Evolutionary conservation across 495 filamentous ascomycete species (phyloP), one percentile per base, ranked within the genome.

Genomic region (Tirmania nivea): DNA sequence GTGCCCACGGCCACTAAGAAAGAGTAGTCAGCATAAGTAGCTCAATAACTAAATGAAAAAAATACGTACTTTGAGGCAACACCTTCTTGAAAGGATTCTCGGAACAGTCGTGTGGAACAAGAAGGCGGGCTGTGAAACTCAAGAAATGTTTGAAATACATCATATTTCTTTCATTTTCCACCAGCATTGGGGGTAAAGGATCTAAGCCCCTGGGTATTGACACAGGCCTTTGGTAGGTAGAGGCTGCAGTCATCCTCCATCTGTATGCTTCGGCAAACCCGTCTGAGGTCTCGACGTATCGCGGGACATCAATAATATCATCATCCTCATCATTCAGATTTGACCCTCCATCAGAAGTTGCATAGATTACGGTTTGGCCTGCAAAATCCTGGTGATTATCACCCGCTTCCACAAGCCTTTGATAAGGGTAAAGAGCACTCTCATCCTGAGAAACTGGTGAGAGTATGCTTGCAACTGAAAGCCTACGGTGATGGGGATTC

Each of bases 101-200:
- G 21, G 71, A 73, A 59, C 80, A 84, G 55, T 84, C 79, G 62
- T 84, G 80, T 0, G 80, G 78, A 11, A 83, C 80, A 49, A 84
- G 65, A 60, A 82, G 75, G 21, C 75, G 68, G 8, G 80, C 80
- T 9, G 80, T 84, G 63, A 83, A 76, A 55, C 83, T 78, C 55
- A 84, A 66, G 62, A 83, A 84, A 65, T 84, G 81, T 65, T 84
- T 79, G 56, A 84, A 84, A 62, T 84, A 84, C 64, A 84, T 74
- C 55, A 83, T 65, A 59, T 84, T 83, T 71, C 87, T 85, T 17
- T 78, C 81, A 62, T 84, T 85, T 49, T 79, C 72, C 49, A 83
- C 61, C 35, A 88, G 69, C 52, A 79, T 73, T 17, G 74, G 66
- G 8, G 81, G 81, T 9, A 90, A 66, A n/a, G 80, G 79, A 53